Percentiles rank a stretch among this genome's conserved stretches.
Conservation (phyloP, 169 alveolate species). For the Plasmodium ovale region DNA sequence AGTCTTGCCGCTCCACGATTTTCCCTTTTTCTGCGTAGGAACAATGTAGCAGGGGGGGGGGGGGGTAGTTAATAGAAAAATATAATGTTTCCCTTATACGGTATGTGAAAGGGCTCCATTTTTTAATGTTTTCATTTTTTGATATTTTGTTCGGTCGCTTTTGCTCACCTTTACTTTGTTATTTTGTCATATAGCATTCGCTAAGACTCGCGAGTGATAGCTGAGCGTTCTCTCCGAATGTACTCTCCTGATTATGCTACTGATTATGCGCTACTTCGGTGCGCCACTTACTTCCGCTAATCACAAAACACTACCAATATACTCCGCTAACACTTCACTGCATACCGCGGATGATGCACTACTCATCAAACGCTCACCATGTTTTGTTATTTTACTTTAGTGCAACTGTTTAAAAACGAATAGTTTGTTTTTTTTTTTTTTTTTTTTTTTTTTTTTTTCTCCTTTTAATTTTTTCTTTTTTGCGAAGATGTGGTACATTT, state of each 20-base stretch:
- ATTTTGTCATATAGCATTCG: neutral
- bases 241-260: no score
- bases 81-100: neutral
- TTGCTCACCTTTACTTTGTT: neutral
- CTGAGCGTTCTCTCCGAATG: no score
- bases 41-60: neutral
- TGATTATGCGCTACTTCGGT: no score
- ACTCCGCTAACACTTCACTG: neutral
- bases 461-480: neutral
- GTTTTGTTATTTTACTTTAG: neutral
- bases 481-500: neutral
- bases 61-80: neutral
- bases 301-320: neutral
- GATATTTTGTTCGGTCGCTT: neutral
- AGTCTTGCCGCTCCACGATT: neutral
- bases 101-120: neutral
- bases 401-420: neutral
- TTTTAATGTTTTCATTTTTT: neutral
- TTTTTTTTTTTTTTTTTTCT: neutral
- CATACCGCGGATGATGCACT: neutral
- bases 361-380: neutral
- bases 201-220: no score
- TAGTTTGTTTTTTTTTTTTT: neutral
- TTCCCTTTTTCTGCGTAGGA: no score
- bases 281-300: no score